phyloP scores from a whole-genome alignment of 805 yeast species.

The Kuraishia piskuri region DNA sequence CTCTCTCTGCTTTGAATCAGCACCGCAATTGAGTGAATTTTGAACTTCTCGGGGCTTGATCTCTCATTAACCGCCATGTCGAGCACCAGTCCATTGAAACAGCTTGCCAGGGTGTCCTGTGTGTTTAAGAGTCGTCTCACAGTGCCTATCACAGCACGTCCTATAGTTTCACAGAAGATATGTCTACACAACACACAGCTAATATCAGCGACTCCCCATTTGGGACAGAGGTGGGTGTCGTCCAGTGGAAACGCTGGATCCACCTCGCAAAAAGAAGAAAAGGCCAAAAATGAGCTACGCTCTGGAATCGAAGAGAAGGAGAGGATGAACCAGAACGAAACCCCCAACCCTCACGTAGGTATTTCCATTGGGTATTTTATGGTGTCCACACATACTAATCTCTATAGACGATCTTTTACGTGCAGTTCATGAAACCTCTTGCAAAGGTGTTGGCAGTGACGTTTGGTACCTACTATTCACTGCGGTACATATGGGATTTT shows the following conservation, averaged over 20 bases:
- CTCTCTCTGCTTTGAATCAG: too few species aligned
- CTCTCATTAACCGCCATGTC: too few species aligned
- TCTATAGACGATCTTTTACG: slow-evolving; percentile 27
- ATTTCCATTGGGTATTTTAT: too few species aligned
- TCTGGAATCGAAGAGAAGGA: background rate
- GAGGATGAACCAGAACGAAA: background rate
- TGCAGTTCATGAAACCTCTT: slow-evolving; percentile 37
- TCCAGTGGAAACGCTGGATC: background rate
- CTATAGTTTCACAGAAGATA: background rate
- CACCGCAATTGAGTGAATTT: too few species aligned
- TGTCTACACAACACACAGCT: background rate
- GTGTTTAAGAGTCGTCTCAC: too few species aligned
- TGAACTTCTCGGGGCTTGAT: too few species aligned
- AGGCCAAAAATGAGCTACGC: background rate
- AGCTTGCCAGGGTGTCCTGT: too few species aligned
- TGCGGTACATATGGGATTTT: slow-evolving; percentile 35
- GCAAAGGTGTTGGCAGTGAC: slow-evolving; percentile 34
- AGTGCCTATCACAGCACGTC: too few species aligned
- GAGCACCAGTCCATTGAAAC: too few species aligned
- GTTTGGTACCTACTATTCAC: slow-evolving; percentile 35
- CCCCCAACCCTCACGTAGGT: slow-evolving; percentile 1
- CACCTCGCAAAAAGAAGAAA: background rate
- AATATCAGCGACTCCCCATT: too few species aligned
- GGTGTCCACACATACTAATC: background rate
- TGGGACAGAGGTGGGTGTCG: background rate